Evolutionary conservation across 129 eudicot genomes (phyloP), one percentile per base, ranked within the genome.

Genomic region (Centrapalus pauciflorus): DNA sequence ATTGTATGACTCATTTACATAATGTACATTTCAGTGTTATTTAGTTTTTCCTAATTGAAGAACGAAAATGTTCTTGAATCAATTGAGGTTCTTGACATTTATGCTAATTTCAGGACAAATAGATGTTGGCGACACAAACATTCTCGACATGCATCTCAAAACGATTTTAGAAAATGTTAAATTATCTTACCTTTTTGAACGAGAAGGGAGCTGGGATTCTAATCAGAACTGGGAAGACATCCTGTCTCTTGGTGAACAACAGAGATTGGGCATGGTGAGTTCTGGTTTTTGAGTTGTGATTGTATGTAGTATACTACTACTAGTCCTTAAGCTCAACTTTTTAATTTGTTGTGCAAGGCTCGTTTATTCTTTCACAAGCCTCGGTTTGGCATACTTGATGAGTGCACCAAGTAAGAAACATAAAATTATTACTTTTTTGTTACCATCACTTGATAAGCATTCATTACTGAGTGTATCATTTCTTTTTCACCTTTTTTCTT

Each of bases 331-430:
- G 7, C 37, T 77, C 17, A 28, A 37, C 29, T 24, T 46, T 19
- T 67, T 50, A 46, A 16, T 55, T 48, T 24, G 0, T 50, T 66
- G 37, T 55, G 74, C 78, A 64, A 88, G 98, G 99, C 99, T 60
- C 96, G 98, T n/a, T 76, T 93, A 49, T 93, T 93, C 84, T 93
- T 93, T 64, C 99, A 93, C 85, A 93, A 89, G 68, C 99, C 99
- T 70, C 84, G 67, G 55, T 93, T 85, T 70, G 99, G 87, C 14
- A 74, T 89, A 85, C 99, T 93, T 35, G 96, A 93, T 56, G 99
- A 93, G 71, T 93, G 98, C 84, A 93, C 99, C 85, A 89, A 93
- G 99, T 93, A 88, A 70, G 90, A 32, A 61, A 55, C 56, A 24
- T 24, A 29, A n/a, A 48, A 8, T 41, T 24, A 45, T 33, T 29